Evolutionary conservation across 805 yeast genomes (phyloP).

Genomic region (Naumovozyma baii): DNA sequence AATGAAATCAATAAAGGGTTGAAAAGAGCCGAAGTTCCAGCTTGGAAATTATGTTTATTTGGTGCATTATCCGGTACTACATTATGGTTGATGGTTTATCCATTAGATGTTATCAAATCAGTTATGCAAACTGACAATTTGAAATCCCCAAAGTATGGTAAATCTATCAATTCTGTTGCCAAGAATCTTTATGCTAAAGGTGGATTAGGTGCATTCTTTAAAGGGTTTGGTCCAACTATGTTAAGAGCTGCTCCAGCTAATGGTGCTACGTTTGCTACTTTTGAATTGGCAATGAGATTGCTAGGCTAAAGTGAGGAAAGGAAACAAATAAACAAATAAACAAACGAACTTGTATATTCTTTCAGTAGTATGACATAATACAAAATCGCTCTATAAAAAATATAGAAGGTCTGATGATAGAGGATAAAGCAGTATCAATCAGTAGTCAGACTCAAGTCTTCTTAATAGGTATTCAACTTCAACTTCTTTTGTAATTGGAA

Average conservation of each 20-base stretch:
- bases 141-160: constrained; percentile 43
- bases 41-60: constrained; percentile 74
- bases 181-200: constrained; percentile 44
- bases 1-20: constrained; percentile 34
- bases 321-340: too few species aligned
- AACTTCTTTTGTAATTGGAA: constrained; percentile 90
- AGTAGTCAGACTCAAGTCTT: constrained; percentile 44
- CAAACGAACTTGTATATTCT: not conserved
- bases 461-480: constrained; percentile 86
- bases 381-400: too few species aligned
- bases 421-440: not conserved
- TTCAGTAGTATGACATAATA: too few species aligned
- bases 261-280: constrained; percentile 92
- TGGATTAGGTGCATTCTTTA: constrained; percentile 73
- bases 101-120: constrained; percentile 85
- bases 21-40: constrained; percentile 64
- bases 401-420: too few species aligned
- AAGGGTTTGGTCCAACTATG: constrained; percentile 87
- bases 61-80: constrained; percentile 91
- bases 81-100: constrained; percentile 77
- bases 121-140: constrained; percentile 51
- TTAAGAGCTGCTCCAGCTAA: constrained; percentile 97
- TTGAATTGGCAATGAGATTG: constrained; percentile 77
- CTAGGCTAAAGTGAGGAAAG: constrained; percentile 32
- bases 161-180: constrained; percentile 44